Percentiles rank a stretch among this genome's conserved stretches.
Evolutionary conservation across 106 monocot genomes (phyloP).

Genomic region (Gastrodia elata): DNA sequence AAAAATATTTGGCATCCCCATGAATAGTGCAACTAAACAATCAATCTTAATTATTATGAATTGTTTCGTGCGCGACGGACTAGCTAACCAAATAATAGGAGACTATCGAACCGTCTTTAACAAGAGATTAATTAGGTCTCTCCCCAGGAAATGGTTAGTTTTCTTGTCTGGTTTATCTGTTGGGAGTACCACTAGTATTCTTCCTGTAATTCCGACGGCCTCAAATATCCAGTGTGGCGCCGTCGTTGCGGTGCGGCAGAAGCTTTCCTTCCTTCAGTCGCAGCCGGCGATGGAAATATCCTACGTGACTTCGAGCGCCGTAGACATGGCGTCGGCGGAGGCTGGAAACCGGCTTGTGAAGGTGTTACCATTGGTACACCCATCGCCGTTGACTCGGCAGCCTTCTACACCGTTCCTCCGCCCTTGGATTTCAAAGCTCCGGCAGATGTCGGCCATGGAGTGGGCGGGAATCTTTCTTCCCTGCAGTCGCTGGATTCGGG

Average conservation of each 20-base stretch:
- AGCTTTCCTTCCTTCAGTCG: neutral
- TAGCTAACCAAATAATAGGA: too few relatives aligned
- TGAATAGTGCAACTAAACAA: too few relatives aligned
- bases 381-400: slow-evolving; percentile 12
- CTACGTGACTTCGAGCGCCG: slow-evolving; percentile 4
- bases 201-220: too few relatives aligned
- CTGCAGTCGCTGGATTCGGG: slow-evolving; percentile 75
- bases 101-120: too few relatives aligned
- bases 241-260: neutral
- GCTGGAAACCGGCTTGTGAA: slow-evolving; percentile 23
- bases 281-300: slow-evolving; percentile 8
- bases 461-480: slow-evolving; percentile 69
- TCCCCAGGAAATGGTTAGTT: too few relatives aligned
- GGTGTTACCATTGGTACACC: slow-evolving; percentile 42
- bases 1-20: too few relatives aligned
- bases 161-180: too few relatives aligned
- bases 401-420: slow-evolving; percentile 3
- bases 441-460: slow-evolving; percentile 29
- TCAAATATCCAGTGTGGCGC: too few relatives aligned
- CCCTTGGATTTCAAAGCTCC: slow-evolving; percentile 16
- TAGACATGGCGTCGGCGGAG: neutral
- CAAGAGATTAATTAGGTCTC: too few relatives aligned
- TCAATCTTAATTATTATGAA: too few relatives aligned
- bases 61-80: too few relatives aligned
- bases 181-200: too few relatives aligned